These are phyloP conservation scores for Ogataea hybrid DNA, from an alignment of 1,139 yeast species.

Conservation along the genomic window DNA sequence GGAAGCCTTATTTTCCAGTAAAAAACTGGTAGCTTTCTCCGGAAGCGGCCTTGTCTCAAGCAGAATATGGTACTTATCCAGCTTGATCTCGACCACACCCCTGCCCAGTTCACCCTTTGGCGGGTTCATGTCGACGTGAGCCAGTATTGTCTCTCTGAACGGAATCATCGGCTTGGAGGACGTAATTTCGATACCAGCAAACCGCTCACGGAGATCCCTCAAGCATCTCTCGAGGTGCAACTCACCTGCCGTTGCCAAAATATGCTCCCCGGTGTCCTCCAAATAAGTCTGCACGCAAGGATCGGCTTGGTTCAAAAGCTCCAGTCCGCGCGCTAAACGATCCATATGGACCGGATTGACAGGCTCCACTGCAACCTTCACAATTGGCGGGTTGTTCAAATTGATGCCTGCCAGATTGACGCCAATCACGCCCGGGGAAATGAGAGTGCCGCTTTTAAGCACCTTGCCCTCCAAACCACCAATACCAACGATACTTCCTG, in stretches of 20 bases:
- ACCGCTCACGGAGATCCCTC: slow-evolving; percentile 83
- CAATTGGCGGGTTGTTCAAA: slow-evolving; percentile 76
- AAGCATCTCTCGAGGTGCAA: slow-evolving; percentile 88
- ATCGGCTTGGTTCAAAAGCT: slow-evolving; percentile 79
- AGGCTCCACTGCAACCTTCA: slow-evolving; percentile 93
- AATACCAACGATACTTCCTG: slow-evolving; percentile 94
- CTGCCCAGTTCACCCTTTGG: slow-evolving; percentile 40
- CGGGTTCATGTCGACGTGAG: slow-evolving; percentile 41
- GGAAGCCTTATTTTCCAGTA: slow-evolving; percentile 45
- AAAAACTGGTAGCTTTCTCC: slow-evolving; percentile 44
- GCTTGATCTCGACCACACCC: slow-evolving; percentile 25
- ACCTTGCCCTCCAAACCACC: slow-evolving; percentile 85
- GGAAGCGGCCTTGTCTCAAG: slow-evolving; percentile 61
- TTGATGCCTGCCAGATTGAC: slow-evolving; percentile 70
- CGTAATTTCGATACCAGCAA: slow-evolving; percentile 87
- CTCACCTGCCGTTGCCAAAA: slow-evolving; percentile 94
- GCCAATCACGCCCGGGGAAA: slow-evolving; percentile 48
- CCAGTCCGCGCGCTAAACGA: slow-evolving; percentile 74
- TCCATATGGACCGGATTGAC: slow-evolving; percentile 79
- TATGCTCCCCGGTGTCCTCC: slow-evolving; percentile 88
- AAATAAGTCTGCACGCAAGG: slow-evolving; percentile 87
- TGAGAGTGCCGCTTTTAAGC: slow-evolving; percentile 82
- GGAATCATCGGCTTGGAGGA: slow-evolving; percentile 95
- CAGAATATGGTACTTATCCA: slow-evolving; percentile 38
- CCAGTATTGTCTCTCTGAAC: slow-evolving; percentile 79